A percentile compares a stretch with the other conserved stretches of the same genome.
Evolutionary conservation across 371 early-diverging fungal species (phyloP).

Genomic region (Lichtheimia hyalospora): DNA sequence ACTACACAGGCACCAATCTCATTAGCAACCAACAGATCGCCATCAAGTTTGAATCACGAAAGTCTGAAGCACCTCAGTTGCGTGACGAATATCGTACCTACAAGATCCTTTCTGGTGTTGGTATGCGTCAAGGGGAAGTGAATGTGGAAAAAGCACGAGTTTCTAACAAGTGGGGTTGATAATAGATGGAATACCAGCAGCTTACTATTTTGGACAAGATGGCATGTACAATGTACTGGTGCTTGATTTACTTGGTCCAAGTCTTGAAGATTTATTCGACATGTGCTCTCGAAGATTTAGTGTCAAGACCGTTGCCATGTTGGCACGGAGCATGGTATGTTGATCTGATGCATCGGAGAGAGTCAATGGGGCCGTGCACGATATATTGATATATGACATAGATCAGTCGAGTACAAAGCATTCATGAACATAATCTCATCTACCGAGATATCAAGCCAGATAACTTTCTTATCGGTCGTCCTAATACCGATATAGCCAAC

Average conservation of each 20-base stretch:
- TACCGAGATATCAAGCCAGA: slow-evolving; percentile 99
- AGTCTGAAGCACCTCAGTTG: slow-evolving; percentile 92
- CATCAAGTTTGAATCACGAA: slow-evolving; percentile 93
- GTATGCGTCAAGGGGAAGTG: slow-evolving; percentile 36
- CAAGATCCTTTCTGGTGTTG: slow-evolving; percentile 77
- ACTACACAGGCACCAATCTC: slow-evolving; percentile 60
- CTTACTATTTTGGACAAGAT: slow-evolving; percentile 92
- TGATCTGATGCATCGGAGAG: not conserved
- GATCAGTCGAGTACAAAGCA: slow-evolving; percentile 84
- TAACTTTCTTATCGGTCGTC: slow-evolving; percentile 90
- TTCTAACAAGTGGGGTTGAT: not conserved
- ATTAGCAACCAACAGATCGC: slow-evolving; percentile 83
- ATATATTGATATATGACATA: slow-evolving; percentile 14
- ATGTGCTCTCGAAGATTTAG: slow-evolving; percentile 86
- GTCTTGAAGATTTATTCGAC: slow-evolving; percentile 94
- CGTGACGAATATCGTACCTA: slow-evolving; percentile 92
- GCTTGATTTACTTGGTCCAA: slow-evolving; percentile 94
- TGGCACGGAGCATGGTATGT: slow-evolving; percentile 89
- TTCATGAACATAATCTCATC: slow-evolving; percentile 93
- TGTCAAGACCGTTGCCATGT: slow-evolving; percentile 90
- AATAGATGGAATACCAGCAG: slow-evolving; percentile 77
- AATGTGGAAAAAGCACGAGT: not conserved
- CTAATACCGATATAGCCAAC: slow-evolving; percentile 49
- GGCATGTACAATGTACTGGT: slow-evolving; percentile 88
- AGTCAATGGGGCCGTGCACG: not conserved